A percentile compares a stretch with the other conserved stretches of the same genome.
Conservation (phyloP, 2,329 filamentous ascomycete genomes). For the Neofusicoccum sp. region DNA sequence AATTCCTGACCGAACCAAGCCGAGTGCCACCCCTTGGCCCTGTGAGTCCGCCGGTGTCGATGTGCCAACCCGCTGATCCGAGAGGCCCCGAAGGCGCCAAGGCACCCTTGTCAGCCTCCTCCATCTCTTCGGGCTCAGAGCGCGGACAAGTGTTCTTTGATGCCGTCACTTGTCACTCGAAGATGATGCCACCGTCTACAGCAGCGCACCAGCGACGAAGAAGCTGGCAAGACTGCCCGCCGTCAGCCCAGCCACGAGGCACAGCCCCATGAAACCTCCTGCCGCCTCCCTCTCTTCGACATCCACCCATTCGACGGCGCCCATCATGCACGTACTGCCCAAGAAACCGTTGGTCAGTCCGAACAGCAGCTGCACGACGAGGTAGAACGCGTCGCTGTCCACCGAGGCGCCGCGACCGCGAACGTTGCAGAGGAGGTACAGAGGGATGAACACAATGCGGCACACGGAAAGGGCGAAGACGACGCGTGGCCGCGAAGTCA, state of each 20-base stretch:
- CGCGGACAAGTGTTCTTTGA: too few species aligned
- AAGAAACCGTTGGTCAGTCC: conserved; percentile 86
- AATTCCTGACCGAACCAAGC: too few species aligned
- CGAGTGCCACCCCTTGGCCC: too few species aligned
- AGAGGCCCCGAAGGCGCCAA: too few species aligned
- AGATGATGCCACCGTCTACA: background rate
- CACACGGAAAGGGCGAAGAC: conserved; percentile 67
- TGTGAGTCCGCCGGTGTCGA: too few species aligned
- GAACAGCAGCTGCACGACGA: conserved; percentile 80
- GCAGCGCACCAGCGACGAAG: conserved; percentile 50
- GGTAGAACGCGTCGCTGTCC: conserved; percentile 81
- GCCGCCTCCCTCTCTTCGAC: conserved; percentile 81
- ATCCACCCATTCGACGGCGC: conserved; percentile 75
- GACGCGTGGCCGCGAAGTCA: conserved; percentile 62
- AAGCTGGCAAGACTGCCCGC: conserved; percentile 90
- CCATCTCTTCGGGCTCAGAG: background rate
- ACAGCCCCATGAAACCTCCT: conserved; percentile 90
- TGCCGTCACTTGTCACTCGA: background rate
- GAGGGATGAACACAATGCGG: conserved; percentile 70
- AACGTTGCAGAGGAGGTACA: conserved; percentile 90
- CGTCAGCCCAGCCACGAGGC: conserved; percentile 79
- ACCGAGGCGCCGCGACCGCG: conserved; percentile 70
- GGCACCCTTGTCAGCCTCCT: too few species aligned
- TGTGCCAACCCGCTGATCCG: too few species aligned
- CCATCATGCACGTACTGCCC: conserved; percentile 88